phyloP scores from a whole-genome alignment of 257 asterid species.

The Anisodus tanguticus region DNA sequence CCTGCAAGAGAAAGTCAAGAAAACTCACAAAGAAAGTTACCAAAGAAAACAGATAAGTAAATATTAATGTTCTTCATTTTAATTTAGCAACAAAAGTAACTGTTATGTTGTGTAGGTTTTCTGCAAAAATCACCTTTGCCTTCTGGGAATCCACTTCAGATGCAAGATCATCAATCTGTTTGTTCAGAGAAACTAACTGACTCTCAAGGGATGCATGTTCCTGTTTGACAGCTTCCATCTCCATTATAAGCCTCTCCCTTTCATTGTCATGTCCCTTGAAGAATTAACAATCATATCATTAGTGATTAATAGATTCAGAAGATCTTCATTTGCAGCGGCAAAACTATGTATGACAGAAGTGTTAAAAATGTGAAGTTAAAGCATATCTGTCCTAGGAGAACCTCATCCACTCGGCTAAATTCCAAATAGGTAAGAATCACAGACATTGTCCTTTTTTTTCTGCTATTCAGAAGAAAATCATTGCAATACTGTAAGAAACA shows the following conservation, averaged over 20 bases:
- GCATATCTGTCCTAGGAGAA: conserved; percentile 12
- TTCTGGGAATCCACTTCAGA: conserved; percentile 66
- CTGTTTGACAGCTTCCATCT: conserved; percentile 85
- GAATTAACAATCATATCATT: conserved; percentile 37
- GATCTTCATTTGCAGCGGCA: conserved; percentile 17
- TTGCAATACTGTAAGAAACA: conserved; percentile 1
- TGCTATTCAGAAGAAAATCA: conserved; percentile 4
- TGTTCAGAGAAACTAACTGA: conserved; percentile 63
- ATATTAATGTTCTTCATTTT: background rate
- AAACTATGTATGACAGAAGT: conserved; percentile 12
- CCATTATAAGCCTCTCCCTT: conserved; percentile 83
- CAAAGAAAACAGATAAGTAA: background rate
- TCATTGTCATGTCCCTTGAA: conserved; percentile 85
- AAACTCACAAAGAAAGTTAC: background rate
- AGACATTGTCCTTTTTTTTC: conserved; percentile 1
- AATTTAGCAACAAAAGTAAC: conserved; percentile 10
- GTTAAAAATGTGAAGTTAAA: background rate
- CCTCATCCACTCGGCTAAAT: background rate
- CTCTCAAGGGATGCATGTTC: conserved; percentile 68
- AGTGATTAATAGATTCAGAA: background rate
- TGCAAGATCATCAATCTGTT: conserved; percentile 61
- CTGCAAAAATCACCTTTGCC: conserved; percentile 58
- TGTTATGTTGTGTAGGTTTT: background rate
- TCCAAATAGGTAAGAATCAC: conserved; percentile 8
- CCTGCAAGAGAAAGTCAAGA: conserved; percentile 48